A percentile compares a stretch with the other conserved stretches of the same genome.
Conservation (phyloP, 2,329 filamentous ascomycete genomes). For the Epichloe scottii region DNA sequence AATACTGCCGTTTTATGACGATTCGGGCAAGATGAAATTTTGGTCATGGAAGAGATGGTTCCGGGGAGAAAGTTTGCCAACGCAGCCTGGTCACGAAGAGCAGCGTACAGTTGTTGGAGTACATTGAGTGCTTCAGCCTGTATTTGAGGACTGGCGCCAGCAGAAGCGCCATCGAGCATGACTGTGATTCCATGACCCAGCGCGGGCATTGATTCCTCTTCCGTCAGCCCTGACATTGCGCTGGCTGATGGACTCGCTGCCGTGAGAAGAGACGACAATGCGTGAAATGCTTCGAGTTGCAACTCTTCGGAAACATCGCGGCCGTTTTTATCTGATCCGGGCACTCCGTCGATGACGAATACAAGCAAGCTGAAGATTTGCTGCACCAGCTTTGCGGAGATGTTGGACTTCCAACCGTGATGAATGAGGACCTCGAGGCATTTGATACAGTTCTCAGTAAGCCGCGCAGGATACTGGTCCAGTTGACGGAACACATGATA, state of each 20-base stretch:
- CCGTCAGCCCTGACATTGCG: slow-evolving; percentile 36
- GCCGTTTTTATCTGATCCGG: slow-evolving; percentile 33
- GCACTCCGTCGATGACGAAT: slow-evolving; percentile 64
- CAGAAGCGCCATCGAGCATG: slow-evolving; percentile 59
- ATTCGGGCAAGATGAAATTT: slow-evolving; percentile 56
- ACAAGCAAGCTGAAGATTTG: slow-evolving; percentile 79
- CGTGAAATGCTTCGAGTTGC: slow-evolving; percentile 54
- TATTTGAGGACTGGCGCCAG: slow-evolving; percentile 51
- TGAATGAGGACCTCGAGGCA: slow-evolving; percentile 62
- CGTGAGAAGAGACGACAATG: slow-evolving; percentile 53
- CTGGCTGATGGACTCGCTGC: slow-evolving; percentile 40
- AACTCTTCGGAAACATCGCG: slow-evolving; percentile 57
- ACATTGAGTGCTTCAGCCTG: slow-evolving; percentile 58
- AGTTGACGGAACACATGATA: slow-evolving; percentile 74
- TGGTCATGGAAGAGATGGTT: slow-evolving; percentile 70
- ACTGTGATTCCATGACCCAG: slow-evolving; percentile 74
- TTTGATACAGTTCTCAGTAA: slow-evolving; percentile 64
- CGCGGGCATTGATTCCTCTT: slow-evolving; percentile 55
- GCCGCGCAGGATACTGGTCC: slow-evolving; percentile 54
- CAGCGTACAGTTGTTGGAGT: slow-evolving; percentile 46
- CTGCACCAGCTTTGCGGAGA: slow-evolving; percentile 61
- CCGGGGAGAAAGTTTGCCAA: slow-evolving; percentile 80
- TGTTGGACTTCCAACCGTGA: slow-evolving; percentile 64
- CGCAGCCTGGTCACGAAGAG: slow-evolving; percentile 59
- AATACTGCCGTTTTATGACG: slow-evolving; percentile 48